Base-by-base conservation (phyloP, 805 yeast genomes). In the Candida ipomoeae region DNA sequence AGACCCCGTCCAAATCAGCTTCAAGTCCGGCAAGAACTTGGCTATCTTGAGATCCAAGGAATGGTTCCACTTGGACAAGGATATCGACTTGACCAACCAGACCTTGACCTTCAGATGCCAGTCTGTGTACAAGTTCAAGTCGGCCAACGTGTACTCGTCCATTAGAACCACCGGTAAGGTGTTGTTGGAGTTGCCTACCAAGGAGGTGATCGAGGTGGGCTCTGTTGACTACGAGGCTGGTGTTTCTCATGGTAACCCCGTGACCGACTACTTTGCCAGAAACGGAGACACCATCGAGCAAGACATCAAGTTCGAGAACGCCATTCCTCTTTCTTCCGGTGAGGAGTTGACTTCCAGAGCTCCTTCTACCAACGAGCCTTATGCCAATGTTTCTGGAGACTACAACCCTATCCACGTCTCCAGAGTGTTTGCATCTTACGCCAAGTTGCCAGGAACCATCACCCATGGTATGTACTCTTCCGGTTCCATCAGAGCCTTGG, bases 391-490 rank as follows among this genome's bases (percentile, higher is more conserved):
- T 40, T 92, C 98, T 55, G 98, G 98, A 67, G 99, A 94, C 72
- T 92, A 81, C 83, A 94, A 94, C 72, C 99, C 99, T 55, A 94
- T 94, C 62, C 99, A 94, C 69, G 98, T 95, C 54, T 87, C 96
- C 34, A 85, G 96, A 67, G 94, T 89, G 46, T 94, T 94, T 72
- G 91, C 99, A 50, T 79, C 83, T 55, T 94, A 94, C 67, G 98
- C 96, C 41, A 83, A 83, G 64, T 79, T 94, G 65, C 97, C 97
- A 52, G 99, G 99, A 59, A 94, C 98, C 36, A 94, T 94, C 63
- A 94, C 99, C 35, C 99, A 95, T 66, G 99, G 99, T 68, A 95
- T 94, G 99, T 95, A 82, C 80, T 88, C 97, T 18, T 87, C 96
- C 66, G 99, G 97, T 55, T 81, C 96, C 55, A 92, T 91, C 60